These are phyloP conservation scores for Vickermania spadyakhi DNA, from an alignment of 208 protist genomes.

Conservation along the genomic window DNA sequence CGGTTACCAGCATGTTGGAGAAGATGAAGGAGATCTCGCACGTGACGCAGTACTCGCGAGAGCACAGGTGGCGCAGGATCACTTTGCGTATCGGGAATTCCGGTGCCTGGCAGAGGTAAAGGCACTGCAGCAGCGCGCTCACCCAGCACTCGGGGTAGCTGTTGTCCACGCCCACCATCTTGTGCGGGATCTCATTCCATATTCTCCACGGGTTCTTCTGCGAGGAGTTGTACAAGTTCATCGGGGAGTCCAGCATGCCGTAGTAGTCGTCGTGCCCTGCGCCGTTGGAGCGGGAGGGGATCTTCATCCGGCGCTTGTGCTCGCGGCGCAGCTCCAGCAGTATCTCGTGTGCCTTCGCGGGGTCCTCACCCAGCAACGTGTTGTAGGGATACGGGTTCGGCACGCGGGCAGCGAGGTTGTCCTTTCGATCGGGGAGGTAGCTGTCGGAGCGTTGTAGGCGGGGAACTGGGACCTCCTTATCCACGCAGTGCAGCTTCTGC, in stretches of 20 bases:
- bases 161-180: conserved; percentile 79
- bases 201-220: conserved; percentile 71
- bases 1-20: conserved; percentile 76
- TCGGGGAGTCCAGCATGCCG: conserved; percentile 68
- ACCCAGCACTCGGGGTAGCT: conserved; percentile 88
- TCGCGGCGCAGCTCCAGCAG: conserved; percentile 76
- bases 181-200: conserved; percentile 73
- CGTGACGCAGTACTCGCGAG: conserved; percentile 77
- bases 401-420: conserved; percentile 64
- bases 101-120: conserved; percentile 78
- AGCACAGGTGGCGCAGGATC: conserved; percentile 73
- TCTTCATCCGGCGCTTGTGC: conserved; percentile 57
- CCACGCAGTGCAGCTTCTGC: conserved; percentile 65
- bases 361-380: conserved; percentile 67
- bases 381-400: conserved; percentile 87
- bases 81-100: conserved; percentile 77
- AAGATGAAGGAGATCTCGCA: conserved; percentile 85
- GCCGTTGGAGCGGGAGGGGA: conserved; percentile 23
- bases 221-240: conserved; percentile 78
- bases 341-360: conserved; percentile 48
- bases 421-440: conserved; percentile 76
- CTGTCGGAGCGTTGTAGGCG: conserved; percentile 64
- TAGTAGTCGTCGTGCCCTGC: conserved; percentile 31
- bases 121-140: conserved; percentile 65
- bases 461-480: conserved; percentile 41